These are phyloP conservation scores for Geosiphon pyriformis DNA, from an alignment of 192 early-diverging fungal species.

Conservation along the genomic window DNA sequence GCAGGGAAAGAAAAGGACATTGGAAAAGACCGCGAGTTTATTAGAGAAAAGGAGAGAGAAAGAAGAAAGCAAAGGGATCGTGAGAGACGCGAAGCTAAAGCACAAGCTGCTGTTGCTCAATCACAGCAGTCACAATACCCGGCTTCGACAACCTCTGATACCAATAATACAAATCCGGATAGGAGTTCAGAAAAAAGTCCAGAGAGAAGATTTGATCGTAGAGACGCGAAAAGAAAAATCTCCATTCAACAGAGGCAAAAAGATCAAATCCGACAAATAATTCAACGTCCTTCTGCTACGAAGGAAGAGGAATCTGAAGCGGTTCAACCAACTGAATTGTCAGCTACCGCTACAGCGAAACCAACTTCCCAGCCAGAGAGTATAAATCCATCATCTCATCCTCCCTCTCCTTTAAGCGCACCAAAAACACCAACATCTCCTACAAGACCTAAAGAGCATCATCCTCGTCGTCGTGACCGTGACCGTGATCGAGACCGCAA, in stretches of 20 bases:
- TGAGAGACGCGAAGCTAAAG: not conserved
- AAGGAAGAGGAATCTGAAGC: not conserved
- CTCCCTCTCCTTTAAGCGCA: not conserved
- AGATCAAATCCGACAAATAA: constrained; percentile 23
- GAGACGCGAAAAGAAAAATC: constrained; percentile 8
- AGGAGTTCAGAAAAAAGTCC: not conserved
- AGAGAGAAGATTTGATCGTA: not conserved
- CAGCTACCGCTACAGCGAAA: not conserved
- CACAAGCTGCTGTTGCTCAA: not conserved
- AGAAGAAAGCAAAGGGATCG: constrained; percentile 10
- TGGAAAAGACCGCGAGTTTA: constrained; percentile 1
- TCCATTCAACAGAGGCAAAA: constrained; percentile 25
- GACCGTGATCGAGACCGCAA: not conserved
- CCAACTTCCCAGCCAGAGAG: not conserved
- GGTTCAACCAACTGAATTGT: not conserved
- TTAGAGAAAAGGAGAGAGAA: constrained; percentile 11
- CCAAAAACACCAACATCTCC: not conserved
- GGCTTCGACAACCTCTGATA: no score
- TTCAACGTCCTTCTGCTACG: constrained; percentile 1
- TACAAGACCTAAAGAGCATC: not conserved
- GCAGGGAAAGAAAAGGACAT: no score
- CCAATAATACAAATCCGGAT: no score
- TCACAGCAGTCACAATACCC: not conserved
- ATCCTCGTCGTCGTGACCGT: not conserved
- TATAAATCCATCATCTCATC: not conserved